Base-by-base conservation (phyloP, 2,329 filamentous ascomycete species). In the Sporothrix humicola region DNA sequence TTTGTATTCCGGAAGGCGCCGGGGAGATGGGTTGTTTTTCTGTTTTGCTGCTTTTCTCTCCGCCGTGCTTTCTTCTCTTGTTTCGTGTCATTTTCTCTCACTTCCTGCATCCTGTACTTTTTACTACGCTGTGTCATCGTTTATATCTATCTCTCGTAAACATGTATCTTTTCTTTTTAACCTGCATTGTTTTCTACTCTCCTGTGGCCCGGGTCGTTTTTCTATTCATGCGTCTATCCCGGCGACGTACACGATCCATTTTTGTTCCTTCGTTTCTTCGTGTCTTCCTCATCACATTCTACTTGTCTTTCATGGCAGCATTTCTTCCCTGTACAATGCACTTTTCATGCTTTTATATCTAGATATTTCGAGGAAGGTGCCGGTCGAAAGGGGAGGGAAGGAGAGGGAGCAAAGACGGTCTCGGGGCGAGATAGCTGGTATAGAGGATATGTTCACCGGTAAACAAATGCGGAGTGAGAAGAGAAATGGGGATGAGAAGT, bases 71-170 rank as follows among this genome's bases (percentile, higher is more conserved):
- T 20, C 23, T 31, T 71, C 10, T 63, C 5, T n/a, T 31, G 8
- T 71, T 52, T 17, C 15, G n/a, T 71, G 37, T 59, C 46, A 7
- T 54, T n/a, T 26, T 20, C 44, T 12, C 58, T 20, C 50, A 8
- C 50, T 58, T 42, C 17, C 23, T 26, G 66, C 66, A 69, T 69
- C 66, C 66, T 69, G 66, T 69, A 69, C 66, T 56, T 69, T 44
- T 50, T 69, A 69, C 66, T 52, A 37, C 37, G 12, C n/a, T 69
- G 65, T 37, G 65, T 69, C 52, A 20, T 50, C 48, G 46, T 26
- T 31, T 56, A 69, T 56, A 69, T 56, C 31, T 69, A 54, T 56
- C 66, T 56, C 69, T 71, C 69, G 52, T 63, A 72, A 72, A 72
- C 58, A 20, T 72, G 69, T 50, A 52, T 61, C 56, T 20, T 46